These are phyloP conservation scores for Lachancea thermotolerans DNA, from an alignment of 805 yeast species.

Conservation along the genomic window DNA sequence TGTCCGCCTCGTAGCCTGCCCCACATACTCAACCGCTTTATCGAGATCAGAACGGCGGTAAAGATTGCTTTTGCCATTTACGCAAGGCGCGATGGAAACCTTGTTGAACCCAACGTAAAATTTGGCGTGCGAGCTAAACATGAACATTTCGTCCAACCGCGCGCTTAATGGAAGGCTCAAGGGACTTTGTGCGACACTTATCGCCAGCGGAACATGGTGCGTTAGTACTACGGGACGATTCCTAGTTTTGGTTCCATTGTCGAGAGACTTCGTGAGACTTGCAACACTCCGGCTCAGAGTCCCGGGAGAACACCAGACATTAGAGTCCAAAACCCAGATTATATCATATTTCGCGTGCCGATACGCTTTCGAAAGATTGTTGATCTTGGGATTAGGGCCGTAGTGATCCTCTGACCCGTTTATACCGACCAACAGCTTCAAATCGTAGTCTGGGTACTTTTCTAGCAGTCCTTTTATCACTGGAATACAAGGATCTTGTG, in stretches of 20 bases:
- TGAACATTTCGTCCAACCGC: conserved; percentile 74
- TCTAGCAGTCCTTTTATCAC: conserved; percentile 44
- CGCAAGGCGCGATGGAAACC: conserved; percentile 76
- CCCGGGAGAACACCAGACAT: conserved; percentile 68
- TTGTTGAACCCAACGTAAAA: conserved; percentile 76
- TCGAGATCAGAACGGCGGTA: conserved; percentile 65
- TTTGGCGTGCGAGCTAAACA: conserved; percentile 77
- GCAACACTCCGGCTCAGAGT: conserved; percentile 58
- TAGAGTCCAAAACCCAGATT: conserved; percentile 81
- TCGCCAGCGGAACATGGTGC: conserved; percentile 75
- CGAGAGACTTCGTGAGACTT: conserved; percentile 42
- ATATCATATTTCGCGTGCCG: conserved; percentile 60
- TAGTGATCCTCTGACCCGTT: conserved; percentile 37
- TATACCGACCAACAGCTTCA: conserved; percentile 50
- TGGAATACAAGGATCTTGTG: conserved; percentile 56
- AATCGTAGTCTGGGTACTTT: conserved; percentile 50
- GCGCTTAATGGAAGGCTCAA: conserved; percentile 44
- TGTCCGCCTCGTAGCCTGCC: conserved; percentile 17
- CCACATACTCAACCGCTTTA: conserved; percentile 41
- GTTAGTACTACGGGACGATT: conserved; percentile 53
- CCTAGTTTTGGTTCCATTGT: conserved; percentile 39
- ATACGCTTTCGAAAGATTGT: conserved; percentile 80
- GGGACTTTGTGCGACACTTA: conserved; percentile 28
- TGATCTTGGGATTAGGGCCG: conserved; percentile 88
- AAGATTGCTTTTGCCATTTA: conserved; percentile 81